Evolutionary conservation across 805 yeast species (phyloP).

Genomic region (Yamadazyma kitorensis): DNA sequence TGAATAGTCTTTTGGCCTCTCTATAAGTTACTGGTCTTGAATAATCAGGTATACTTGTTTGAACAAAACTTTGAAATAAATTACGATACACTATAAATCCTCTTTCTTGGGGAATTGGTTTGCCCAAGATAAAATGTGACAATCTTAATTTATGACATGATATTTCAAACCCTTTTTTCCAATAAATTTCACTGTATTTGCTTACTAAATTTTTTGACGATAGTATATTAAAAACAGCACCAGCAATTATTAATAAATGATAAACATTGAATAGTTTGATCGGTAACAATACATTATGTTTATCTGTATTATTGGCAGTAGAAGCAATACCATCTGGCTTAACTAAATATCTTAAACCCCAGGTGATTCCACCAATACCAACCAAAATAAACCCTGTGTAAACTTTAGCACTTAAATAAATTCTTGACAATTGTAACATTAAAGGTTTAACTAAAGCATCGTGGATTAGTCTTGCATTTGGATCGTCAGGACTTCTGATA

Average conservation of each 20-base stretch:
- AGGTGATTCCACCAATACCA: slow-evolving; percentile 70
- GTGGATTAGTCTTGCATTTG: slow-evolving; percentile 78
- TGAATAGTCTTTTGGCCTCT: slow-evolving; percentile 46
- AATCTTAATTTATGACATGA: slow-evolving; percentile 60
- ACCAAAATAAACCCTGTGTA: slow-evolving; percentile 69
- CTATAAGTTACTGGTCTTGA: slow-evolving; percentile 50
- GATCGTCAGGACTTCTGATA: slow-evolving; percentile 93
- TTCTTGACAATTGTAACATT: slow-evolving; percentile 66
- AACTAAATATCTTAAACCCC: slow-evolving; percentile 36
- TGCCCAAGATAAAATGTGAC: slow-evolving; percentile 76
- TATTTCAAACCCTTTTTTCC: slow-evolving; percentile 59
- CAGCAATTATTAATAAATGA: slow-evolving; percentile 10
- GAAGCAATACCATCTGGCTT: slow-evolving; percentile 7
- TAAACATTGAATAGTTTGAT: slow-evolving; percentile 11
- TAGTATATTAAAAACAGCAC: slow-evolving; percentile 3
- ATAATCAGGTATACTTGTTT: slow-evolving; percentile 50
- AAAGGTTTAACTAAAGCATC: slow-evolving; percentile 84
- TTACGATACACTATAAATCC: slow-evolving; percentile 63
- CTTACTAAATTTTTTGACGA: slow-evolving; percentile 10
- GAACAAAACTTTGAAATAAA: slow-evolving; percentile 41
- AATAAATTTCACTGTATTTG: slow-evolving; percentile 47
- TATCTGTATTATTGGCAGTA: slow-evolving; percentile 10
- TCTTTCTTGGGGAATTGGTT: slow-evolving; percentile 61
- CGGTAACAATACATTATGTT: slow-evolving; percentile 25
- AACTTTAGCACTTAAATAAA: slow-evolving; percentile 67